Evolutionary conservation across 805 yeast genomes (phyloP), one percentile per base, ranked within the genome.

Genomic region (Wickerhamiella bombiphila): DNA sequence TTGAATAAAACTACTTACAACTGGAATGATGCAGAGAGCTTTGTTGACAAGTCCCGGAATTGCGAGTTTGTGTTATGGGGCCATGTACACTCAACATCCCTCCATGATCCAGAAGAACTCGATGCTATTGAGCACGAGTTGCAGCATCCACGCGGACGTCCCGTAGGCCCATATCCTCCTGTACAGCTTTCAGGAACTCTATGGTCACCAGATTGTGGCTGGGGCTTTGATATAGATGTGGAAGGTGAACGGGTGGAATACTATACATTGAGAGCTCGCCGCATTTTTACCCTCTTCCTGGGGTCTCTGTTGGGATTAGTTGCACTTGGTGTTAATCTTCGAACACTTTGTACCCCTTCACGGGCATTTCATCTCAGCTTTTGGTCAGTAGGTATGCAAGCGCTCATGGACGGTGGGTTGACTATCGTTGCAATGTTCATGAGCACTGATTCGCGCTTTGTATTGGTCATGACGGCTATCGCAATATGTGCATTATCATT

Each of bases 151-250:
- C 52, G 69, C n/a, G 96, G 96, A 0, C 62, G 80, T 42, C 95
- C 95, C 2, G 67, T 75, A 13, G 65, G 68, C 14, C 42, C 51
- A 1, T 52, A 76, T 4, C 95, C 95, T 0, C 49, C 56, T 0
- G 45, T 86, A 14, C 59, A 59, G 22, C 49, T 86, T 7, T 54
- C 66, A 2, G 83, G 78, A 5, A 44, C 82, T 11, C 42, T 82
- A 15, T 85, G 80, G 51, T 82, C 94, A 0, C 96, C 96, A 0
- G 94, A 86, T 53, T 86, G 97, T 62, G 93, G 86, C 0, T 51
- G 77, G 2, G 53, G n/a, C 2, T 42, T 81, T 3, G 54, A 58
- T 2, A 2, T 41, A 1, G 5, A 30, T 2, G 11, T 18, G 13
- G 2, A 9, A 7, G 95, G 95, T 1, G 58, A 68, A n/a, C 70